Conservation (phyloP, 371 early-diverging fungal species). For the Mortierella sp. region DNA sequence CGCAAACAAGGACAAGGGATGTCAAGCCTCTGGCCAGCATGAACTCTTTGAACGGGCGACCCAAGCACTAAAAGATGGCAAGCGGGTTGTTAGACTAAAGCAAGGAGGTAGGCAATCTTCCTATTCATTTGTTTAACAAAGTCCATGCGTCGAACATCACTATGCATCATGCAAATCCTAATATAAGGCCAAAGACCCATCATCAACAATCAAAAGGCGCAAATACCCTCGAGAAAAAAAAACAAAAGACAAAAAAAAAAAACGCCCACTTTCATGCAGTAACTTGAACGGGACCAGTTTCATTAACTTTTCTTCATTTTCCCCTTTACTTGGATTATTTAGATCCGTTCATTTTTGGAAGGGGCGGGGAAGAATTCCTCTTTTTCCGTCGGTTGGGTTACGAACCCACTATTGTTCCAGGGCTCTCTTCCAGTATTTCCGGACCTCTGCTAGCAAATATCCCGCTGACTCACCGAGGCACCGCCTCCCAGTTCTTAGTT, state of each 20-base stretch:
- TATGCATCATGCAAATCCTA: not conserved
- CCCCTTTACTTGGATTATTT: constrained; percentile 2
- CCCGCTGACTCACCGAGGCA: constrained; percentile 90
- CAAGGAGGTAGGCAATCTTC: constrained; percentile 68
- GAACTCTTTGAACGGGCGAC: constrained; percentile 80
- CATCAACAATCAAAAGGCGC: too few relatives aligned
- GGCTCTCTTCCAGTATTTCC: constrained; percentile 83
- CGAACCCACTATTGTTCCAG: constrained; percentile 82
- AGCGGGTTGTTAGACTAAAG: constrained; percentile 88
- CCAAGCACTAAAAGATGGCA: constrained; percentile 72
- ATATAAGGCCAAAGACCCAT: too few relatives aligned
- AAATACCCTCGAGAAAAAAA: not conserved
- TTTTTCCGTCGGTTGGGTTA: constrained; percentile 78
- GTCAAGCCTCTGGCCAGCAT: constrained; percentile 84
- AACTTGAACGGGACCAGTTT: too few relatives aligned
- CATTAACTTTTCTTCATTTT: not conserved
- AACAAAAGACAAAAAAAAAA: not conserved
- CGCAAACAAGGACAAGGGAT: constrained; percentile 82
- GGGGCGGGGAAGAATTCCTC: constrained; percentile 91
- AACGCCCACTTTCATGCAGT: not conserved
- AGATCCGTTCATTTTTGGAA: constrained; percentile 94
- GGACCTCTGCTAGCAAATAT: constrained; percentile 84
- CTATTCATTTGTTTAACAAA: not conserved
- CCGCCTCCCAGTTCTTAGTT: constrained; percentile 88
- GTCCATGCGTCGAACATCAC: not conserved